Conservation (phyloP, 176 grass and related monocot species). For the Aegilops longissima region DNA sequence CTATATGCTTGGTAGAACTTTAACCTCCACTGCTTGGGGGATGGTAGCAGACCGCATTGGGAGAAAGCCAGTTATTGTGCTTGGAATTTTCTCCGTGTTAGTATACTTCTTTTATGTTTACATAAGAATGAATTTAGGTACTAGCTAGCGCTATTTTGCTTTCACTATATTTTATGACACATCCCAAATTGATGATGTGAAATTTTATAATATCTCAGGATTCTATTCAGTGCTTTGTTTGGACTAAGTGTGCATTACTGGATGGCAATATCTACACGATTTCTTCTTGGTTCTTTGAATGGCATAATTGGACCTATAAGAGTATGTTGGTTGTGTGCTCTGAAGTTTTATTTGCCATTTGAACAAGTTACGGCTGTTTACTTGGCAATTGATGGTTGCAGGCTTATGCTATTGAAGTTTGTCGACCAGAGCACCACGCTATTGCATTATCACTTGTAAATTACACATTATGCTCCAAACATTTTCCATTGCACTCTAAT, state of each 20-base stretch:
- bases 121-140: background rate
- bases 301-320: slow-evolving; percentile 59
- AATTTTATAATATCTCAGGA: slow-evolving; percentile 29
- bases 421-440: slow-evolving; percentile 53
- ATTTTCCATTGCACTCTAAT: background rate
- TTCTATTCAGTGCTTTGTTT: slow-evolving; percentile 71
- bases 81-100: slow-evolving; percentile 48
- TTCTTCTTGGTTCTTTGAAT: slow-evolving; percentile 66
- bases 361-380: background rate
- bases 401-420: slow-evolving; percentile 78
- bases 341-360: background rate
- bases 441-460: slow-evolving; percentile 69
- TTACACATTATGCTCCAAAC: background rate
- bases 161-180: background rate
- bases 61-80: slow-evolving; percentile 41
- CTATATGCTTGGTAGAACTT: slow-evolving; percentile 53
- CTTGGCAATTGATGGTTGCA: background rate
- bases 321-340: background rate
- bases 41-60: slow-evolving; percentile 27
- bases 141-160: background rate
- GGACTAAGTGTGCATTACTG: slow-evolving; percentile 54
- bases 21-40: slow-evolving; percentile 4
- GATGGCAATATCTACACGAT: slow-evolving; percentile 67
- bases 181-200: background rate
- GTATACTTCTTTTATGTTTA: slow-evolving; percentile 21